Percentiles rank a stretch among this genome's conserved stretches.
These are phyloP conservation scores for Magnolia sinica DNA, from an alignment of 164 flowering plant species.

Conservation along the genomic window DNA sequence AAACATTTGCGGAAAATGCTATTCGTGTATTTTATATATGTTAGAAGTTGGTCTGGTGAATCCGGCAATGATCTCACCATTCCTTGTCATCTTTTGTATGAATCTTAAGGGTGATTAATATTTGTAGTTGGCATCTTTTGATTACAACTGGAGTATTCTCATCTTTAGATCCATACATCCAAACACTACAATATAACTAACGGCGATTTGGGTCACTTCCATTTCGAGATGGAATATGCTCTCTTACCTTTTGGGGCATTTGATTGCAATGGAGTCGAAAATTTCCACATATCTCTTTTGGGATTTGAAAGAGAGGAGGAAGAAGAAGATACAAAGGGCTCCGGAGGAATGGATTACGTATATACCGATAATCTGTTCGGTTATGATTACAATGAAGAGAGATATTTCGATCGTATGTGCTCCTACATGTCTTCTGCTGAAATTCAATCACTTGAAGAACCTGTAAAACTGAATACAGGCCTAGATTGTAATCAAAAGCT, in stretches of 20 bases:
- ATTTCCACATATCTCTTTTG: constrained; percentile 7
- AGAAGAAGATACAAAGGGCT: constrained; percentile 9
- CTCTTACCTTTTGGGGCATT: constrained; percentile 10
- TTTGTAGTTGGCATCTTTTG: no score
- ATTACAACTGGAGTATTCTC: no score
- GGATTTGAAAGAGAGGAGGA: constrained; percentile 11
- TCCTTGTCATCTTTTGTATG: no score
- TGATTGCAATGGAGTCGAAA: constrained; percentile 18
- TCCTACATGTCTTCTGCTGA: constrained; percentile 16
- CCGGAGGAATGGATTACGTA: constrained; percentile 19
- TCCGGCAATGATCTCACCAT: no score
- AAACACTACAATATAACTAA: not conserved
- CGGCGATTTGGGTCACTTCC: not conserved
- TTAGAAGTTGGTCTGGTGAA: no score
- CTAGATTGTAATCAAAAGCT: not conserved
- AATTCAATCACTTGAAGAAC: constrained; percentile 21
- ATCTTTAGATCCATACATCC: not conserved
- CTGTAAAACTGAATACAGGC: constrained; percentile 1
- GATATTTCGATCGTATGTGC: constrained; percentile 8
- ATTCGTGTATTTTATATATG: no score
- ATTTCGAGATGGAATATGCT: constrained; percentile 6
- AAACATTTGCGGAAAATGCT: no score
- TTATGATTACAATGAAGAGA: constrained; percentile 20
- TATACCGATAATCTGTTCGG: constrained; percentile 16
- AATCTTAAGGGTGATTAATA: no score